phyloP scores from a whole-genome alignment of 495 filamentous ascomycete species.

The Talaromyces ruber region DNA sequence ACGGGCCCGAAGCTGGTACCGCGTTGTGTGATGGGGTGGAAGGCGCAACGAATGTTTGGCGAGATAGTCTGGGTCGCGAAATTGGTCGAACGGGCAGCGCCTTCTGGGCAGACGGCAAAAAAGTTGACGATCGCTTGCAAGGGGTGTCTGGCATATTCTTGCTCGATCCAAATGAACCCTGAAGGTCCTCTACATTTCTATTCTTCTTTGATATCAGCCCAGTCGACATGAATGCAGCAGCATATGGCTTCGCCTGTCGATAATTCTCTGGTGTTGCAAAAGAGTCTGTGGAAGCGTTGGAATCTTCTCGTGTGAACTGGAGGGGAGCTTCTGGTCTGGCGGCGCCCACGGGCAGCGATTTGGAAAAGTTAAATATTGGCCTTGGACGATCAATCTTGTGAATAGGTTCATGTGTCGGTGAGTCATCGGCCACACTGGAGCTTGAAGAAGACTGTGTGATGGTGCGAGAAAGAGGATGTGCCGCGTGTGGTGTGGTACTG shows the following conservation, averaged over 20 bases:
- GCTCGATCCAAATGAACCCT: slow-evolving; percentile 29
- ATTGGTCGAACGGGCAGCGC: slow-evolving; percentile 45
- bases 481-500: slow-evolving; percentile 24
- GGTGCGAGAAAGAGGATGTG: slow-evolving; percentile 78
- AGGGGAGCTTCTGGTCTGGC: slow-evolving; percentile 35
- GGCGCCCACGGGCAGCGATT: slow-evolving; percentile 67
- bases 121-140: slow-evolving; percentile 70
- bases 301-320: slow-evolving; percentile 34
- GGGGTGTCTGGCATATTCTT: slow-evolving; percentile 84
- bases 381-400: slow-evolving; percentile 44
- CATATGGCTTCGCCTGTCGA: slow-evolving; percentile 72
- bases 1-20: slow-evolving; percentile 40
- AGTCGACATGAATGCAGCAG: slow-evolving; percentile 87
- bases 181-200: slow-evolving; percentile 48
- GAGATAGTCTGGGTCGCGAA: slow-evolving; percentile 41
- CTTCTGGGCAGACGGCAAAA: slow-evolving; percentile 55
- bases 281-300: slow-evolving; percentile 37
- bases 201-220: slow-evolving; percentile 85
- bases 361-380: slow-evolving; percentile 62
- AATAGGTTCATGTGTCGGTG: slow-evolving; percentile 56
- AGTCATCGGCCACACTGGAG: slow-evolving; percentile 69
- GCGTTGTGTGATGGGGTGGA: slow-evolving; percentile 46
- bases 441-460: slow-evolving; percentile 77
- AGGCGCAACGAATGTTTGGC: slow-evolving; percentile 51
- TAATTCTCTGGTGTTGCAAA: slow-evolving; percentile 80